A percentile compares a stretch with the other conserved stretches of the same genome.
phyloP scores from a whole-genome alignment of 192 early-diverging fungal species.

The Thamnidium elegans region DNA sequence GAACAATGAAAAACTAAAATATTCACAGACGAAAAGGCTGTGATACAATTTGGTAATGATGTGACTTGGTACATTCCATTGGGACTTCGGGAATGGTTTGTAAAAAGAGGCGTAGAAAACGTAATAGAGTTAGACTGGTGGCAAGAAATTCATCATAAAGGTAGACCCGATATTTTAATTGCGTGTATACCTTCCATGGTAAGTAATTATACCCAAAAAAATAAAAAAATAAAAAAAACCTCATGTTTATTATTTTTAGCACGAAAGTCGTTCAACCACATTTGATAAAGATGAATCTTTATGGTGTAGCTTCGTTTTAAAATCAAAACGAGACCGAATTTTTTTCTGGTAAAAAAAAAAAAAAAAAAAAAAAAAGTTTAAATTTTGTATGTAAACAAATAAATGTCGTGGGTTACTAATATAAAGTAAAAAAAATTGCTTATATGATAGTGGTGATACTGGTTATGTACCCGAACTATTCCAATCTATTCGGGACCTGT shows the following conservation, averaged over 20 bases:
- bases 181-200: constrained; percentile 39
- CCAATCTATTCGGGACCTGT: constrained; percentile 42
- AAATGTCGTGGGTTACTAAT: neutral
- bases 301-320: constrained; percentile 47
- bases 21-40: constrained; percentile 36
- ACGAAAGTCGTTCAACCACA: constrained; percentile 40
- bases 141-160: constrained; percentile 49
- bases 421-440: no score
- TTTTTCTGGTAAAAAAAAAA: constrained; percentile 42
- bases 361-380: no score
- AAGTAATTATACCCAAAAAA: constrained; percentile 1
- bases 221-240: neutral
- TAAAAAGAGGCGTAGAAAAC: constrained; percentile 37
- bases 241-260: constrained; percentile 26
- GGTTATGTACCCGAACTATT: constrained; percentile 47
- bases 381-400: neutral
- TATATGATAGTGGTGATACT: constrained; percentile 33
- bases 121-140: constrained; percentile 59
- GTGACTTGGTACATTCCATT: constrained; percentile 52
- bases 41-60: constrained; percentile 38
- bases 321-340: constrained; percentile 32
- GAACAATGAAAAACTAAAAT: neutral
- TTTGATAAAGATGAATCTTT: constrained; percentile 47
- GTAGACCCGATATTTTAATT: constrained; percentile 39
- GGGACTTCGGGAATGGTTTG: constrained; percentile 45